Base-by-base conservation (phyloP, 176 grass and related monocot species). In the Zoysia japonica region DNA sequence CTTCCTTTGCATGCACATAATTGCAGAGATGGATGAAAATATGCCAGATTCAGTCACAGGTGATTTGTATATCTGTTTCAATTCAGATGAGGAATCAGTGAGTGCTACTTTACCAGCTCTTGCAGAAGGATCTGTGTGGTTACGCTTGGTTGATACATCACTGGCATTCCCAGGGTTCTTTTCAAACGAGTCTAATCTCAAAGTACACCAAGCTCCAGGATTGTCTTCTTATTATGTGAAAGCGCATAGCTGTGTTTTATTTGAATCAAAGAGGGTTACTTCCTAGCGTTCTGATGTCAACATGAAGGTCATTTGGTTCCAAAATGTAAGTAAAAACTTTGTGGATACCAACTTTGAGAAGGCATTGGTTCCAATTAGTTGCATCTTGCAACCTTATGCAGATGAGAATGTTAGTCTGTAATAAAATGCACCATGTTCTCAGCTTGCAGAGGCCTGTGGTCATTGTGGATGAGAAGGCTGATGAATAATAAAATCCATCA, bases 121-220 rank as follows among this genome's bases (percentile, higher is more conserved):
- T 46, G 42, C 83, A 61, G 88, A 98, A 77, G 87, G 90, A 78
- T 88, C 61, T 1, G n/a, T 86, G 37, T 98, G 96, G 96, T 20
- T 91, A n/a, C 57, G 88, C 36, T 87, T 98, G 88, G 90, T 98
- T 37, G 96, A 98, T 91, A 98, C 96, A 77, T 85, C 89, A 52
- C 96, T 98, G 80, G 42, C 90, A 16, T 90, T 91, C 87, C 96
- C 92, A 56, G 78, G 84, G n/a, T 95, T 98, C 83, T 95, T 98
- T 74, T 83, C 77, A 47, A 84, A n/a, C 40, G 68, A 56, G 49
- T 85, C 49, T 81, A 71, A 70, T 82, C 57, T 77, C 19, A 56
- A 88, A 77, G 78, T 86, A 57, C 71, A 81, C 5, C 77, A 93
- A 72, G 50, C 61, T 77, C 50, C 65, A 71, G 92, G 88, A 72